Base-by-base conservation (phyloP, 177 flowering plant genomes). In the Tripterygium wilfordii region DNA sequence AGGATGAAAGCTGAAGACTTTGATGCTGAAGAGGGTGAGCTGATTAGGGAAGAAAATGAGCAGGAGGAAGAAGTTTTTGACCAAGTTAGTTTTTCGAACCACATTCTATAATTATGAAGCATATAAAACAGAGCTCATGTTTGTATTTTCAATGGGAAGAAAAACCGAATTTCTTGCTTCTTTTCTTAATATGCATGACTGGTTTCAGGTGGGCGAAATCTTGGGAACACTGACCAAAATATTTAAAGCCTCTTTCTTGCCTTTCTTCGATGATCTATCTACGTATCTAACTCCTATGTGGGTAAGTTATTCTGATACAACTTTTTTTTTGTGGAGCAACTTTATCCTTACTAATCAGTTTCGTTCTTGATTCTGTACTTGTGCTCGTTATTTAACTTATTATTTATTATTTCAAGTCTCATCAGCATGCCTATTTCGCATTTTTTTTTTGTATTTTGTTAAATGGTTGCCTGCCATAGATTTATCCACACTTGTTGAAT, bases 61-160 rank as follows among this genome's bases (percentile, higher is more conserved):
- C 90, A 87, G 67, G 99, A 94, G 63, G 99, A 94, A 58, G 97
- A 94, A 78, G 82, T 94, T 31, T 94, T 94, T 83, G 96, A 94
- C 42, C 96, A 86, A 69, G 98, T 92, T 19, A 55, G 80, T 78
- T 2, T 51, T 25, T 45, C 25, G 18, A 24, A 17, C 26, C 17
- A 25, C 12, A 10, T 3, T 37, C 39, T 49, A 28, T 14, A 2
- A 25, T 16, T 26, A 16, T 33, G n/a, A 36, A 33, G 20, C 23
- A 16, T 23, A 32, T 60, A 9, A 24, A 33, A 16, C 13, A 58
- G 16, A 28, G 23, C 4, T 31, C 17, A 14, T 20, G 32, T 16
- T 27, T 48, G 22, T 23, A 18, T 30, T 23, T n/a, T n/a, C n/a
- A n/a, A n/a, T n/a, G n/a, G n/a, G n/a, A n/a, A n/a, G n/a, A n/a